Evolutionary conservation across 2,329 filamentous ascomycete genomes (phyloP), one percentile per base, ranked within the genome.

Genomic region (Cladophialophora psammophila): DNA sequence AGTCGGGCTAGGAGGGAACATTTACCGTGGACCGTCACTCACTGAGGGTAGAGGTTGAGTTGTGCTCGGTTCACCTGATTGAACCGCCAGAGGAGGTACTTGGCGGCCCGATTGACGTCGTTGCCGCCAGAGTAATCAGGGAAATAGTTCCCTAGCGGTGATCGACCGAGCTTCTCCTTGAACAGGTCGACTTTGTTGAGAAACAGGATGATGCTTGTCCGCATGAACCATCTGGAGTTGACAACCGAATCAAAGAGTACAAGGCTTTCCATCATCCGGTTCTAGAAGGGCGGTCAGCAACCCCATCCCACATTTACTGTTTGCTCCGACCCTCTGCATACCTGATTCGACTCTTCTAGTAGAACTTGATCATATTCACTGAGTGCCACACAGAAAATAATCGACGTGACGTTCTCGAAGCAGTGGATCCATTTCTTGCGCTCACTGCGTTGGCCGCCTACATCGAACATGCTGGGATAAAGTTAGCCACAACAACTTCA

Each of bases 361-460:
- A 99, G 84, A 5, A 97, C 94, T 81, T 99, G 95, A 76, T 99
- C 95, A 78, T 99, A 99, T 81, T 99, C 95, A 82, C 94, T 98
- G 74, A 99, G 83, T 15, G 95, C 95, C 69, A 99, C 95, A 77
- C 95, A 99, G 81, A 99, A 99, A 73, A 99, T 99, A 79, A 99
- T 99, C 3, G 95, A 98, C 52, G 95, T 99, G 75, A 99, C 95
- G 75, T 98, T 98, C 80, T 99, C 95, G 79, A 99, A 99, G 83
- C 95, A 99, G 82, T 99, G 95, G 77, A 99, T 99, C 95, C 95
- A 99, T 83, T 99, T 99, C 85, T 99, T 99, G 70, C 95, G 88
- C 81, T 99, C 95, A 79, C 94, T 98, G 77, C 95, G 86, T 81
- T 99, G 95, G 31, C 95, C 95, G 70, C 95, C 95, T 4, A 99